Evolutionary conservation across 768 basidiomycete species (phyloP), one percentile per base, ranked within the genome.

Genomic region (Terana coerulea): DNA sequence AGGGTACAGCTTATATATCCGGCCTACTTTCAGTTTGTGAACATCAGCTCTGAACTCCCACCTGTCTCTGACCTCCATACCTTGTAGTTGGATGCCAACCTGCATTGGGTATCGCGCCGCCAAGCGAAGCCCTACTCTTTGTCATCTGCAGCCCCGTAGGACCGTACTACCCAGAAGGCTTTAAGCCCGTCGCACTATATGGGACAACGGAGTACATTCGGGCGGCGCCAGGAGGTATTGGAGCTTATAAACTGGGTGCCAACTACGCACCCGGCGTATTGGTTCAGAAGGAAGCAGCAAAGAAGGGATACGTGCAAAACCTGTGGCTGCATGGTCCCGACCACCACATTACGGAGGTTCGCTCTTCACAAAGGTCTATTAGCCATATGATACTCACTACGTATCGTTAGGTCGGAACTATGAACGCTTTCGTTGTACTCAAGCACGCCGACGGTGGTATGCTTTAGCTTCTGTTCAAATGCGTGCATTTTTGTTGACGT

Each of bases 1-100:
- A 7, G 93, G 92, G 14, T 86, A 95, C 70, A 94, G 91, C 67
- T 69, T 98, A 49, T 98, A 97, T 68, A 83, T 98, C 56, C 86
- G 95, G 52, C 88, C 91, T 25, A 87, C 86, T 8, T 66, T 91
- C 59, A 90, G 74, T 75, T 19, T 44, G 72, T 65, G 25, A 36
- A 49, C 36, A 3, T n/a, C n/a, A 29, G 9, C 15, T 33, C 25
- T 40, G 21, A 11, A 43, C 3, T 17, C 6, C 19, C 24, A 33
- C 19, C 19, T 12, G 14, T 15, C 41, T 9, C 48, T 49, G 17
- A 30, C n/a, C 3, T n/a, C n/a, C n/a, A 46, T 53, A n/a, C 17
- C 24, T 51, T 19, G 40, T 58, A 90, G 91, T 95, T 54, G 91
- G 89, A 26, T 91, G 84, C 3, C 79, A 90, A 52, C 67, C 65